Evolutionary conservation across 352 stramenopile species (phyloP), one percentile per base, ranked within the genome.

Genomic region (Globisporangium heterothallicum): DNA sequence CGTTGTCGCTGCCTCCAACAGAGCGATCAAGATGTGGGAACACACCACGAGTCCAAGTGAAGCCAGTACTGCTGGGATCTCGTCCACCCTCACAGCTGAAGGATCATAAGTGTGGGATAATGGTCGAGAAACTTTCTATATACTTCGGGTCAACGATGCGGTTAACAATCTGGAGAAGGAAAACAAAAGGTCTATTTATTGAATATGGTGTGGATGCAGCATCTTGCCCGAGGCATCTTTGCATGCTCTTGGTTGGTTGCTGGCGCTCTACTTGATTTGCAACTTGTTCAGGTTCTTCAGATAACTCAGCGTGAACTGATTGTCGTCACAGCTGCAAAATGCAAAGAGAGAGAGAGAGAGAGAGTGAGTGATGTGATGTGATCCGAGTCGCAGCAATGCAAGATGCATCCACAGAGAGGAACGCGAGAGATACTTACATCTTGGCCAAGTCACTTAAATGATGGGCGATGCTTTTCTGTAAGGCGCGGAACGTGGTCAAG

Each of bases 241-340:
- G 14, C 10, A 7, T 45, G 18, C 41, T 46, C 19, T 25, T 9
- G 10, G 4, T n/a, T 9, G 1, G 1, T 8, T 13, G 30, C 30
- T 36, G 30, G 30, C 6, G 22, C 14, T 40, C 38, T 44, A 63
- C 41, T 54, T 45, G 57, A 25, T 41, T 27, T 84, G 71, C 59
- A 82, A 67, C 53, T 67, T 68, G 74, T 72, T 76, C 58, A 84
- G 71, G 45, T 76, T 82, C 58, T 82, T 77, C 49, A 94, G 64
- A 49, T 94, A 94, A 52, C 77, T 88, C 43, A 94, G 78, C 34
- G 84, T 86, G 67, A 91, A 94, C 71, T 94, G 82, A 61, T 94
- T 94, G 63, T 94, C 84, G 67, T 94, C 82, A 46, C 84, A 94
- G 56, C 81, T 92, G 42, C 35, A 53, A 18, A 21, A 56, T 10